A percentile compares a stretch with the other conserved stretches of the same genome.
Conservation (phyloP, 2,329 filamentous ascomycete genomes). For the Diplocarpon rosae region DNA sequence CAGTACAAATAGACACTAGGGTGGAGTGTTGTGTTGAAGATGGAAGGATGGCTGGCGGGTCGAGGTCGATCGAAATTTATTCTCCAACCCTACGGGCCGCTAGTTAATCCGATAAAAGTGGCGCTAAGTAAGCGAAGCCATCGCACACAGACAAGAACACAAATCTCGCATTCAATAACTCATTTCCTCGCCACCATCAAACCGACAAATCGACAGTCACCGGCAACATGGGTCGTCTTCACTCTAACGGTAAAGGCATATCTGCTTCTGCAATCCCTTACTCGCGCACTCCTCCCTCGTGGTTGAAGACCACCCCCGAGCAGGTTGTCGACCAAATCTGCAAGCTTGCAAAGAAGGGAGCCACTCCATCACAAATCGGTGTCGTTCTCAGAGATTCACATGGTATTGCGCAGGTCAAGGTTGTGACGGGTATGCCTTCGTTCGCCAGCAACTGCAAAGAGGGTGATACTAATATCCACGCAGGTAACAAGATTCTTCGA, state of each 20-base stretch:
- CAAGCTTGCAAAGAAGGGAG: constrained; percentile 98
- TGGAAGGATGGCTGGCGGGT: too few species aligned
- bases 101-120: too few species aligned
- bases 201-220: constrained; percentile 21
- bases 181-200: constrained; percentile 14
- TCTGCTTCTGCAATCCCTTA: constrained; percentile 91
- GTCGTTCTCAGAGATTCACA: constrained; percentile 96
- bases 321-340: constrained; percentile 99
- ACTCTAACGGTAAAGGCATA: constrained; percentile 99
- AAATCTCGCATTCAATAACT: too few species aligned
- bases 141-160: too few species aligned
- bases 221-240: constrained; percentile 83
- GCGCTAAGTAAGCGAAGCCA: too few species aligned
- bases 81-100: too few species aligned
- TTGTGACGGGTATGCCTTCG: constrained; percentile 71
- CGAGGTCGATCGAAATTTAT: too few species aligned
- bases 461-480: constrained; percentile 26
- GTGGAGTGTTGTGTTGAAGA: too few species aligned
- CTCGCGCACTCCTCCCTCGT: constrained; percentile 83
- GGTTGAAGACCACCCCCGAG: constrained; percentile 98
- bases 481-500: constrained; percentile 99
- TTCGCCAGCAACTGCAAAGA: constrained; percentile 5
- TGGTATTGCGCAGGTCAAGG: constrained; percentile 95
- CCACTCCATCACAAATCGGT: constrained; percentile 97
- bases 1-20: too few species aligned